Evolutionary conservation across 306 rosid genomes (phyloP), one percentile per base, ranked within the genome.

Genomic region (Hylodesmum podocarpum): DNA sequence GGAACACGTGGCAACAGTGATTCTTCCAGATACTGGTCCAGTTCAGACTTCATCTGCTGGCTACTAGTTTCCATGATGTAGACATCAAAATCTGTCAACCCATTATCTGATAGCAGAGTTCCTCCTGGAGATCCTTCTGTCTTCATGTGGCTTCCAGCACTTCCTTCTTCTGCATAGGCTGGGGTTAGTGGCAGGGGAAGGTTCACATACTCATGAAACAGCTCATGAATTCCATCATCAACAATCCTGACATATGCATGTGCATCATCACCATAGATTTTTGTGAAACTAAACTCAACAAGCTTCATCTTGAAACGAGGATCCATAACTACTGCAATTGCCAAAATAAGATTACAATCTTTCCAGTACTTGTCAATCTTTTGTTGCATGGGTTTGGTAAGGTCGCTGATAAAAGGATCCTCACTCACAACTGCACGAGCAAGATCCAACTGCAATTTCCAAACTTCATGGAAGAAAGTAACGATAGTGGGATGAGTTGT

Each of bases 231-330:
- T 62, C 97, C 98, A 55, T 92, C 97, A 53, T 95, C 93, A 39
- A 95, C 98, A 1, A 83, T 81, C 93, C 83, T 92, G 76, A 92
- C 84, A 83, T 57, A 86, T 8, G 59, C 51, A n/a, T 85, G 87
- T 57, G 98, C 88, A 51, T 90, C 96, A 8, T 95, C 97, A 4
- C 92, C 92, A 29, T 83, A 89, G 55, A 92, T 75, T 83, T 88
- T 90, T 41, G 95, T 81, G 91, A 95, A 95, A 86, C 97, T 90
- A 53, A 92, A 95, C 89, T 95, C 97, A 27, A 95, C 96, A 72
- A 95, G 92, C 91, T 92, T 92, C 97, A 92, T 89, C 89, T 95
- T 95, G 84, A 95, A 92, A 55, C 97, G 88, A 55, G 98, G 98
- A 86, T 95, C 97, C 97, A 95, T 88, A 15, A 89, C 97, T 44